Evolutionary conservation across 345 rosid genomes (phyloP), one percentile per base, ranked within the genome.

Genomic region (Eucalyptus sp.): DNA sequence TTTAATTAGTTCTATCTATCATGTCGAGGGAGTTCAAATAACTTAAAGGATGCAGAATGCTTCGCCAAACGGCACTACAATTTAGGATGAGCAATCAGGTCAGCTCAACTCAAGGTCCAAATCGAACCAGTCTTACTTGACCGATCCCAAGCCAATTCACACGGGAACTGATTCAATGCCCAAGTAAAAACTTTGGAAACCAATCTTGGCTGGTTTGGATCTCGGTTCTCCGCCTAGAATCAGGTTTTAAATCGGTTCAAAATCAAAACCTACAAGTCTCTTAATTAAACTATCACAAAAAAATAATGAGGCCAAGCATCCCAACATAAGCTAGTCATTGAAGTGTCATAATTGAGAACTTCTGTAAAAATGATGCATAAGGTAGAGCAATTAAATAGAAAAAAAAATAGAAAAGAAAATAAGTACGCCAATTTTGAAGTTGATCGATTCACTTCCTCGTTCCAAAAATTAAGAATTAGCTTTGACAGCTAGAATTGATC

Each of bases 61-160:
- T 29, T 1, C 8, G 33, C 33, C 71, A 62, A 62, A 62, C 7
- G 1, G 1, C 1, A 62, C 9, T 29, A 13, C 33, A 3, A 29
- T 64, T 13, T n/a, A 29, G 18, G 20, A 16, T 29, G 10, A 64
- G 5, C 37, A 14, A 64, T 64, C 9, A 18, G 13, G 3, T 29
- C 76, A 13, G 0, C 6, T 64, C 76, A n/a, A 64, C 76, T 64
- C 37, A n/a, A 64, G 33, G 37, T 64, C 37, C 37, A 31, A 7
- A 64, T 29, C 76, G 0, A 64, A 64, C 37, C 1, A 0, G 16
- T 14, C 22, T 68, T 68, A 31, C 43, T 8, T 0, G 2, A 4
- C 4, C 13, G 5, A 66, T 66, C 22, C 79, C 41, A 66, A 66
- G 79, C 2, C 10, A 20, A 68, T 68, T 68, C 81, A 68, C 44